Percentiles rank a stretch among this genome's conserved stretches.
These are phyloP conservation scores for Blastobotrys terrestris DNA, from an alignment of 805 yeast genomes.

Conservation along the genomic window DNA sequence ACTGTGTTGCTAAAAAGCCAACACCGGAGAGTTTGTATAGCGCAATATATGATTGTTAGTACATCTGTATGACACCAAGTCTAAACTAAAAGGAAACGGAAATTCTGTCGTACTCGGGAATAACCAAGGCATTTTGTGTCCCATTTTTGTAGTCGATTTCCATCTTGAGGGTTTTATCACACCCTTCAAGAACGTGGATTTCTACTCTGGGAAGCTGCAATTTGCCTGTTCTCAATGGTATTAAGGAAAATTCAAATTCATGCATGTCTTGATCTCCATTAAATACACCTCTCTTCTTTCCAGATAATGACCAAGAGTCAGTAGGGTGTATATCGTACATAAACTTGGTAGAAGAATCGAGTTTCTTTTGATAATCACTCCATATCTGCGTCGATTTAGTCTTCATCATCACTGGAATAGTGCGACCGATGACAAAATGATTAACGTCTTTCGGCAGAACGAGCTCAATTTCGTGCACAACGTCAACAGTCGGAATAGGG, in stretches of 20 bases:
- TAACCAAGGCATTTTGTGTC: slow-evolving; percentile 61
- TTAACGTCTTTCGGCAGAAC: slow-evolving; percentile 28
- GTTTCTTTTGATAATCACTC: slow-evolving; percentile 26
- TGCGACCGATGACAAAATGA: slow-evolving; percentile 57
- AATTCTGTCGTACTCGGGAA: slow-evolving; percentile 60
- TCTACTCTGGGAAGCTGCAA: slow-evolving; percentile 59
- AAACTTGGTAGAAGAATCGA: slow-evolving; percentile 29
- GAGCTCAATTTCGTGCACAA: slow-evolving; percentile 54
- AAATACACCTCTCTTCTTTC: slow-evolving; percentile 53
- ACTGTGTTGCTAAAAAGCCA: slow-evolving; percentile 66
- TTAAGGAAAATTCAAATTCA: slow-evolving; percentile 40
- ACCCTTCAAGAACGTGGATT: slow-evolving; percentile 28
- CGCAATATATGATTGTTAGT: slow-evolving; percentile 26
- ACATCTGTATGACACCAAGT: not conserved
- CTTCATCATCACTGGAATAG: slow-evolving; percentile 41
- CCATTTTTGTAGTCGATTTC: slow-evolving; percentile 65
- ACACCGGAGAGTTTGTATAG: slow-evolving; percentile 53
- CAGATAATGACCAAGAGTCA: slow-evolving; percentile 75
- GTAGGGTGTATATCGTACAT: slow-evolving; percentile 45
- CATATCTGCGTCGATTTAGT: slow-evolving; percentile 44
- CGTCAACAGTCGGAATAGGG: slow-evolving; percentile 53
- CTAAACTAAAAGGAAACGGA: slow-evolving; percentile 49
- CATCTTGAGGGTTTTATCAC: slow-evolving; percentile 30
- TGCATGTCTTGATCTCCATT: slow-evolving; percentile 27
- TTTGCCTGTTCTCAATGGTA: slow-evolving; percentile 76